These are phyloP conservation scores for Arthrocladium fulminans DNA, from an alignment of 2,329 filamentous ascomycete genomes.

Conservation along the genomic window DNA sequence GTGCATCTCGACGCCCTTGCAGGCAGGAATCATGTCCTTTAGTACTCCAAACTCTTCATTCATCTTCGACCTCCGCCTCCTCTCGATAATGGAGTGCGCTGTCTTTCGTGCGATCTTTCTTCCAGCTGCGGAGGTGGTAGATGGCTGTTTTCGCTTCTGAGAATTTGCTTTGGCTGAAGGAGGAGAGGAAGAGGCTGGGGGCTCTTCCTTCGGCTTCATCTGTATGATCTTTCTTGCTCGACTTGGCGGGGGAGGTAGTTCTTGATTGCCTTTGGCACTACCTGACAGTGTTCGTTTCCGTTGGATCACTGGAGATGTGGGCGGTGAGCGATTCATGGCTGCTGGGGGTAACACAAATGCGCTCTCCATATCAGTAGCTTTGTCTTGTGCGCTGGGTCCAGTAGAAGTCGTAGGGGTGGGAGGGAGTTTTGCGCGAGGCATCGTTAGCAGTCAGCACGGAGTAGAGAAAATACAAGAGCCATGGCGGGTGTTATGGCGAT, in stretches of 20 bases:
- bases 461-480: neutral
- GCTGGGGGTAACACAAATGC: slow-evolving; percentile 70
- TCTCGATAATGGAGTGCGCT: slow-evolving; percentile 89
- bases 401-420: slow-evolving; percentile 73
- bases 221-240: slow-evolving; percentile 94
- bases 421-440: slow-evolving; percentile 59
- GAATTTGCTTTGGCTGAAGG: slow-evolving; percentile 10
- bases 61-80: slow-evolving; percentile 88
- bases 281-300: slow-evolving; percentile 21
- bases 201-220: slow-evolving; percentile 63
- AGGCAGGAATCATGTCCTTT: slow-evolving; percentile 93
- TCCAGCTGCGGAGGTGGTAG: slow-evolving; percentile 71
- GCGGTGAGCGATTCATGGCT: slow-evolving; percentile 43
- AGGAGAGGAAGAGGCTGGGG: slow-evolving; percentile 19
- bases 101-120: slow-evolving; percentile 93
- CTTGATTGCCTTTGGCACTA: slow-evolving; percentile 17
- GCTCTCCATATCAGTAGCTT: slow-evolving; percentile 44
- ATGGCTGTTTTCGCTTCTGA: slow-evolving; percentile 68
- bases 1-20: slow-evolving; percentile 91
- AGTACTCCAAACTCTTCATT: slow-evolving; percentile 93
- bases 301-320: slow-evolving; percentile 12
- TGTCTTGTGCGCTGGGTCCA: slow-evolving; percentile 64
- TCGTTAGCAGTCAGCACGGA: slow-evolving; percentile 27
- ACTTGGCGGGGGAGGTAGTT: slow-evolving; percentile 80
- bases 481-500: no score